phyloP scores from a whole-genome alignment of 331 rosid species.

The Telfairia occidentalis region DNA sequence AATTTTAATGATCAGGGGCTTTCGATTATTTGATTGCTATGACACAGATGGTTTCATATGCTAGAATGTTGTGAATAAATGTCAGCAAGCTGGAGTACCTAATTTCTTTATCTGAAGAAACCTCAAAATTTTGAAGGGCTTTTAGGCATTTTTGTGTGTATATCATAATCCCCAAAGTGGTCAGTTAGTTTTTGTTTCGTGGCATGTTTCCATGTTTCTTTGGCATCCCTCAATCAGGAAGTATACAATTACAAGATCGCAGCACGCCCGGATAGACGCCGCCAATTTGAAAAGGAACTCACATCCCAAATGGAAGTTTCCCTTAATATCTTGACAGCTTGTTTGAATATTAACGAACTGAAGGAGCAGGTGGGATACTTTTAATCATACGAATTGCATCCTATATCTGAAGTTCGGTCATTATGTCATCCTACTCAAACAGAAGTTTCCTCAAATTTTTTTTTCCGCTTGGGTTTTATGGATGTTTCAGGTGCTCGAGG shows the following conservation, averaged over 20 bases:
- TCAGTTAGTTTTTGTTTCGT: background rate
- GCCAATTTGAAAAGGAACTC: slow-evolving; percentile 95
- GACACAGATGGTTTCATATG: background rate
- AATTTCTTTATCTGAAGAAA: background rate
- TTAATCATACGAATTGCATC: background rate
- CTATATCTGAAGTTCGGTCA: slow-evolving; percentile 13
- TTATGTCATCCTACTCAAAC: background rate
- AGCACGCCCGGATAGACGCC: slow-evolving; percentile 97
- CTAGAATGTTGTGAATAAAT: background rate
- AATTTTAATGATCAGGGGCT: background rate
- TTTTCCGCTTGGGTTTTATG: slow-evolving; percentile 18
- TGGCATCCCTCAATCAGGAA: slow-evolving; percentile 49
- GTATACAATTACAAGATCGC: slow-evolving; percentile 89
- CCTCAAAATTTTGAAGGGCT: background rate
- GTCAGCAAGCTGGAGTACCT: background rate
- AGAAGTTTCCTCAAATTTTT: slow-evolving; percentile 13
- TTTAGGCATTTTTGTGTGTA: background rate
- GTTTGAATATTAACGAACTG: slow-evolving; percentile 78
- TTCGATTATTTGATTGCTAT: background rate
- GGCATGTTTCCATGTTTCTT: slow-evolving; percentile 14
- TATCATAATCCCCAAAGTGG: background rate
- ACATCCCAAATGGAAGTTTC: slow-evolving; percentile 87
- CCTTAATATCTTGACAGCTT: slow-evolving; percentile 79
- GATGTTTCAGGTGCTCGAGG: slow-evolving; percentile 81
- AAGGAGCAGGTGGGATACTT: slow-evolving; percentile 75